Base-by-base conservation (phyloP, 1,139 yeast species). In the Diutina catenulata region DNA sequence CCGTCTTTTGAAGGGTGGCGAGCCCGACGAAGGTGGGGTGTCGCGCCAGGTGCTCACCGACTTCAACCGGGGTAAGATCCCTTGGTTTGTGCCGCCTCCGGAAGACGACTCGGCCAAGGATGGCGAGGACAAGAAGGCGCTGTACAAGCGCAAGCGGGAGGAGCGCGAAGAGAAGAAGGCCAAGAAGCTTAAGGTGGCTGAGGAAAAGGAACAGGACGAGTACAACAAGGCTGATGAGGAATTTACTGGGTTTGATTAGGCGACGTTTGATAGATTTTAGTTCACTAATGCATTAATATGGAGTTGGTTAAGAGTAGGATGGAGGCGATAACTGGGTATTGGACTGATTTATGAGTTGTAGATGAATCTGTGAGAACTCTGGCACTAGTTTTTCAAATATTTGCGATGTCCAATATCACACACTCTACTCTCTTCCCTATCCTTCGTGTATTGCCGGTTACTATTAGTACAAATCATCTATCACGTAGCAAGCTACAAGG, bases 11-110 rank as follows among this genome's bases (percentile, higher is more conserved):
- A 91, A 91, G 61, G 98, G 98, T 43, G 98, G 97, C 48, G 98
- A 91, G 61, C 95, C 97, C 1, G 97, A 91, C 59, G 96, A 88
- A 60, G 70, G 80, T 47, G 94, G 95, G 49, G 88, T 91, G 41
- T 79, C 98, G 38, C 91, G 87, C 57, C 80, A 81, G 54, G 80
- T 91, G 25, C 71, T 91, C 55, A 87, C 84, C 51, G 98, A 91
- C 57, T 91, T 91, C 66, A 91, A 86, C 62, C 75, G 98, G 59
- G 98, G 98, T 43, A 86, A 87, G 55, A 87, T 91, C 41, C 98
- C 98, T 19, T 91, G 98, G 98, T 91, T 91, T 56, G 86, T 86
- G 25, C 77, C 93, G 26, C 97, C 98, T 36, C 97, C 97, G 28
- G 71, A 76, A 52, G 83, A 75, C 49, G 76, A 69, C 38, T 69